Conservation (phyloP, 306 rosid species). For the Macrotyloma uniflorum region DNA sequence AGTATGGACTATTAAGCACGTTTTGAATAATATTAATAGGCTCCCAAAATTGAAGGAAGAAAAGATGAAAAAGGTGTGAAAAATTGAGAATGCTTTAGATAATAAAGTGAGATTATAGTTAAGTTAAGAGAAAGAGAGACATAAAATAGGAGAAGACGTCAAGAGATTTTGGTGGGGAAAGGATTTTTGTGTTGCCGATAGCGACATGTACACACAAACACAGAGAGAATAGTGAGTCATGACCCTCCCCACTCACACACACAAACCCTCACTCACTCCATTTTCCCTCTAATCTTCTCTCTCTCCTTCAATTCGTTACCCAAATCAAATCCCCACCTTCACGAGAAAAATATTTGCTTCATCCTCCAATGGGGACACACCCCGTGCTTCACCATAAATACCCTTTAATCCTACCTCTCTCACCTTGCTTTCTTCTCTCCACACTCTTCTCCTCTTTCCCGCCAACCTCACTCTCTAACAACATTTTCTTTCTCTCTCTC, state of each 20-base stretch:
- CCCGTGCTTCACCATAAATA: constrained; percentile 47
- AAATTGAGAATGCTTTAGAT: not conserved
- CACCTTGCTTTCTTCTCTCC: constrained; percentile 26
- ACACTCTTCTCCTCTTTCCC: constrained; percentile 31
- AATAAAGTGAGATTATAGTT: not conserved
- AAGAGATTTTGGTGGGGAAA: constrained; percentile 23
- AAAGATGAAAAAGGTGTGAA: not conserved
- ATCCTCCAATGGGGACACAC: constrained; percentile 16
- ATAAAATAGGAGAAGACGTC: not conserved
- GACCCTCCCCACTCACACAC: not conserved
- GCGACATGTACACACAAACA: not conserved
- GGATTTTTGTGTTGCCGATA: constrained; percentile 42
- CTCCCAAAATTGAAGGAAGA: not conserved
- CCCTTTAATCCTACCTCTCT: not conserved
- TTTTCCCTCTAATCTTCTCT: not conserved
- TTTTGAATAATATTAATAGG: not conserved
- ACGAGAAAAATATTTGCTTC: constrained; percentile 3
- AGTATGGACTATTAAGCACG: not conserved
- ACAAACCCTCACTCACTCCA: not conserved
- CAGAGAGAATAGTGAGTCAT: not conserved
- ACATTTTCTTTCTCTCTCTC: not conserved
- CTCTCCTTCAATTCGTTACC: constrained; percentile 29
- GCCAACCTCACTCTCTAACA: constrained; percentile 34
- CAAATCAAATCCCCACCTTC: not conserved
- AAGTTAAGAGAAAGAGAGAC: not conserved